Conservation (phyloP, 148 eudicot species). For the Rhododendron griersonianum region DNA sequence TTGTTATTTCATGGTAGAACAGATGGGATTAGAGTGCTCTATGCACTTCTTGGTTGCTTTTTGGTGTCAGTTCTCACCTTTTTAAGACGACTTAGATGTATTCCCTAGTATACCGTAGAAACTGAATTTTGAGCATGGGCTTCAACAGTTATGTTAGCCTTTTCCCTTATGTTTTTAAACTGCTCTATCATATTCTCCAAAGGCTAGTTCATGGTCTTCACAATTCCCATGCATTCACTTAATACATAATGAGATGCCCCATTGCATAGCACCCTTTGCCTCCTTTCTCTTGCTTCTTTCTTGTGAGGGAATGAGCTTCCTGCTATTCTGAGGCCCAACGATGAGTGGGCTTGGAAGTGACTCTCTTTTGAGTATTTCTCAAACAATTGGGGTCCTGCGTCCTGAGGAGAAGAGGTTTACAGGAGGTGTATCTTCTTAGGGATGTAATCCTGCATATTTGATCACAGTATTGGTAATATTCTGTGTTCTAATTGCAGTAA, state of each 20-base stretch:
- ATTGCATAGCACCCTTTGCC: neutral
- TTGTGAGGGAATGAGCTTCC: neutral
- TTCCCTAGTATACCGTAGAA: neutral
- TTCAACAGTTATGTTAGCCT: neutral
- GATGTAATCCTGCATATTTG: neutral
- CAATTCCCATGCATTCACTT: neutral
- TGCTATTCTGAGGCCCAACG: neutral
- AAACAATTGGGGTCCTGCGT: neutral
- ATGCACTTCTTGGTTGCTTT: neutral
- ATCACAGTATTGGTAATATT: neutral
- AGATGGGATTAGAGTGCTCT: neutral
- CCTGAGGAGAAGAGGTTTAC: neutral
- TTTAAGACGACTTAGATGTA: neutral
- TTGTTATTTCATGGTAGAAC: neutral
- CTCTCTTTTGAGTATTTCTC: neutral
- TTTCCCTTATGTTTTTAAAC: neutral
- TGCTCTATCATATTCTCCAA: neutral
- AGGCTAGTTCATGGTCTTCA: neutral
- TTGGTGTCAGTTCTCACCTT: neutral
- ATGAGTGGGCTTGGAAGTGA: neutral
- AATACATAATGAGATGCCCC: neutral
- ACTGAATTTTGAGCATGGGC: neutral
- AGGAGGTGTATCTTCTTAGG: neutral
- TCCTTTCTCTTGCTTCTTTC: neutral
- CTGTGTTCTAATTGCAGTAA: conserved; percentile 38